Percentiles rank a stretch among this genome's conserved stretches.
These are phyloP conservation scores for Pseudogymnoascus sp. DNA, from an alignment of 2,329 filamentous ascomycete species.

Conservation along the genomic window DNA sequence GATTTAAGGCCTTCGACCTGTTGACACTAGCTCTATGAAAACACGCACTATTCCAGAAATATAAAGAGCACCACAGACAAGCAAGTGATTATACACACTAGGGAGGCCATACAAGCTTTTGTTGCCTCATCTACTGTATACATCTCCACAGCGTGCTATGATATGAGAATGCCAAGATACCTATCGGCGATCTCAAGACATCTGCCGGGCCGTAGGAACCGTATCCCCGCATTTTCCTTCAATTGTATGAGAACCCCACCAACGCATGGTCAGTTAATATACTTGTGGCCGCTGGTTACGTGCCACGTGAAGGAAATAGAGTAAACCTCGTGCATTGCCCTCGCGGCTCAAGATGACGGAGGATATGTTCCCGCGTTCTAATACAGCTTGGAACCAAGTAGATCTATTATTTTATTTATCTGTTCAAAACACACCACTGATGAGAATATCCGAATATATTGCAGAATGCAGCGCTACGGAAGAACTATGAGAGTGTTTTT, in stretches of 20 bases:
- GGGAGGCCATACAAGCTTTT: slow-evolving; percentile 1
- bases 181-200: background rate
- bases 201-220: background rate
- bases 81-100: slow-evolving; percentile 2
- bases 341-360: background rate
- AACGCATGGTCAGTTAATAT: slow-evolving; percentile 3
- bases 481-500: background rate
- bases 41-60: background rate
- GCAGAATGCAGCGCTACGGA: background rate
- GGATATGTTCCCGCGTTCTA: background rate
- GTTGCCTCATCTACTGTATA: background rate
- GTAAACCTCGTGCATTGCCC: background rate
- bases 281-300: background rate
- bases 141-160: background rate
- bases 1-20: background rate
- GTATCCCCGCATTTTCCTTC: background rate
- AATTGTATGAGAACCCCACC: background rate
- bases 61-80: background rate
- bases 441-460: slow-evolving; percentile 6
- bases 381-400: background rate
- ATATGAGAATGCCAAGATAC: background rate
- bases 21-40: background rate
- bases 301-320: slow-evolving; percentile 8
- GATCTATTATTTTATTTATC: background rate
- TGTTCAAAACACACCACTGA: background rate